Conservation (phyloP, 768 basidiomycete species). For the Leccinum obscurum region DNA sequence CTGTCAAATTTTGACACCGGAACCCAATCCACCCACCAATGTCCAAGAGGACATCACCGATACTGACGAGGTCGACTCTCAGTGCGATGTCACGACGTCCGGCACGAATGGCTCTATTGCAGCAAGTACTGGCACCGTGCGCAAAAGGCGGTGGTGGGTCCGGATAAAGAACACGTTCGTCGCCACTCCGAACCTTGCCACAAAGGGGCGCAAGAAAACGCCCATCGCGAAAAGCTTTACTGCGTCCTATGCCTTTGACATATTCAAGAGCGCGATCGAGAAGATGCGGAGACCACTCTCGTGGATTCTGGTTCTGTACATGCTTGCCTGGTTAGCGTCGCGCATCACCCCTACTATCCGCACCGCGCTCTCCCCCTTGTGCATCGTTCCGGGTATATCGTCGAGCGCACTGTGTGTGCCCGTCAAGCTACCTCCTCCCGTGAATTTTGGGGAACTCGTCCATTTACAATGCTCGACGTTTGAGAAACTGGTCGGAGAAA, state of each 20-base stretch:
- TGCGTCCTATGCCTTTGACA: conserved; percentile 45
- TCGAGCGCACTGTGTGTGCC: conserved; percentile 44
- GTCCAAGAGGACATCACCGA: conserved; percentile 29
- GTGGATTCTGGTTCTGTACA: conserved; percentile 49
- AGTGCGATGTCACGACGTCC: conserved; percentile 5
- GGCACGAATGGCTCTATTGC: conserved; percentile 9
- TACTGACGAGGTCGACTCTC: conserved; percentile 12
- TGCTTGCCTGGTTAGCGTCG: conserved; percentile 48
- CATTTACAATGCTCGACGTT: conserved; percentile 62
- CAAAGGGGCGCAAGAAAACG: conserved; percentile 28
- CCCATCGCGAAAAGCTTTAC: conserved; percentile 32
- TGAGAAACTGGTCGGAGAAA: conserved; percentile 60
- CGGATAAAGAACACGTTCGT: conserved; percentile 21
- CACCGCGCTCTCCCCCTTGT: conserved; percentile 54
- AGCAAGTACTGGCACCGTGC: conserved; percentile 9
- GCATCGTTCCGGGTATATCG: conserved; percentile 60
- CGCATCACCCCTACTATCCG: conserved; percentile 44
- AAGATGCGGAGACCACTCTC: conserved; percentile 51
- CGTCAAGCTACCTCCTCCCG: conserved; percentile 30
- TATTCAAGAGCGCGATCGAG: conserved; percentile 48
- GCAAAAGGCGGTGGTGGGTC: conserved; percentile 31
- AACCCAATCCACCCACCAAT: conserved; percentile 1
- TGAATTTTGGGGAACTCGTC: conserved; percentile 62
- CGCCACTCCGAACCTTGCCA: conserved; percentile 20
- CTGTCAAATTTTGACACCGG: background rate